A percentile compares a stretch with the other conserved stretches of the same genome.
phyloP scores from a whole-genome alignment of 441 rosid species.

The Hura crepitans region DNA sequence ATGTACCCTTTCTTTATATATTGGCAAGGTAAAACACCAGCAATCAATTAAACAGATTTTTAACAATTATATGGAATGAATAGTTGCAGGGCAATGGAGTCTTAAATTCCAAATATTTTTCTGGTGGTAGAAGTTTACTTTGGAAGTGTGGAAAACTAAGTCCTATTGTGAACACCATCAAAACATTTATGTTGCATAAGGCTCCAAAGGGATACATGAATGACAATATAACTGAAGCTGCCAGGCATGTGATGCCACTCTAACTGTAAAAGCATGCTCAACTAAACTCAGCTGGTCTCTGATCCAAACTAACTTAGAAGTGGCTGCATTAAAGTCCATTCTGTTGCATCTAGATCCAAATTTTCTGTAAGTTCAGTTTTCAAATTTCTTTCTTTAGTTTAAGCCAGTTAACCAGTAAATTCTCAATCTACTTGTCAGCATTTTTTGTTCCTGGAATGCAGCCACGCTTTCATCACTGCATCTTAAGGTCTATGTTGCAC shows the following conservation, averaged over 20 bases:
- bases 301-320: background rate
- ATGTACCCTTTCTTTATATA: background rate
- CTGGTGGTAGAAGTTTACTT: background rate
- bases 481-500: background rate
- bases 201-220: background rate
- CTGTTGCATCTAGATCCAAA: background rate
- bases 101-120: background rate
- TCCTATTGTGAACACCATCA: background rate
- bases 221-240: background rate
- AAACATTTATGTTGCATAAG: background rate
- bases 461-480: background rate
- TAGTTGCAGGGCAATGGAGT: background rate
- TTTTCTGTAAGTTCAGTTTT: background rate
- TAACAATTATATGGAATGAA: background rate
- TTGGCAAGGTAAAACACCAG: background rate
- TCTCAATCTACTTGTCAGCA: background rate
- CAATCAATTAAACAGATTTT: conserved; percentile 1
- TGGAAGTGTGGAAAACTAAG: background rate
- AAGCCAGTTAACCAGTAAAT: background rate
- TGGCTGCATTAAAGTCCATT: background rate
- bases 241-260: background rate
- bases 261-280: background rate
- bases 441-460: too few species aligned
- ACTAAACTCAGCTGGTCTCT: background rate
- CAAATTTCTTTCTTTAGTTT: background rate